A percentile compares a stretch with the other conserved stretches of the same genome.
These are phyloP conservation scores for Fagus crenata DNA, from an alignment of 306 rosid species.

Conservation along the genomic window DNA sequence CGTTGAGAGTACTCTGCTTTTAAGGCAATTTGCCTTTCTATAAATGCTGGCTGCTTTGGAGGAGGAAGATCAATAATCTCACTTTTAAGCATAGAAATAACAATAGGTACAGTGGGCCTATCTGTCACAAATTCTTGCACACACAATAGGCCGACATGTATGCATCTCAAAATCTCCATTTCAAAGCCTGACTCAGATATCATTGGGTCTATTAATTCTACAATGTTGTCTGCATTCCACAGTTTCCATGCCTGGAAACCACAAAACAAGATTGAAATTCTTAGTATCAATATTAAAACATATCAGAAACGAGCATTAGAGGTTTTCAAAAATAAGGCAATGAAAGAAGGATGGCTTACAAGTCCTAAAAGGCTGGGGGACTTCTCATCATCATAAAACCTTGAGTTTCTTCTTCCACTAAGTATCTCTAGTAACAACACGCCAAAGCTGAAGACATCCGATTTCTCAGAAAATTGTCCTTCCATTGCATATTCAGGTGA, in stretches of 20 bases:
- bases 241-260: background rate
- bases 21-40: background rate
- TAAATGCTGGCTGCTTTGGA: background rate
- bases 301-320: no score
- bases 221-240: background rate
- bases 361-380: constrained; percentile 13
- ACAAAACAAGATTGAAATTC: background rate
- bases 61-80: background rate
- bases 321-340: background rate
- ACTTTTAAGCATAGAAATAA: background rate
- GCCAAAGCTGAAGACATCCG: constrained; percentile 16
- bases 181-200: background rate
- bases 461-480: background rate
- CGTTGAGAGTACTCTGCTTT: background rate
- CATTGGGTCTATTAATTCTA: background rate
- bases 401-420: constrained; percentile 7
- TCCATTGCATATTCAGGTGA: constrained; percentile 10
- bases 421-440: constrained; percentile 15
- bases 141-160: background rate
- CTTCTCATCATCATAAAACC: background rate
- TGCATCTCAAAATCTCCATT: constrained; percentile 2
- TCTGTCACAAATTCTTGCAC: background rate
- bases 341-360: constrained; percentile 14
- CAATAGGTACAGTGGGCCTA: background rate
- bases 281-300: background rate